A percentile compares a stretch with the other conserved stretches of the same genome.
Evolutionary conservation across 352 stramenopile species (phyloP).

Genomic region (Globisporangium yorkense): DNA sequence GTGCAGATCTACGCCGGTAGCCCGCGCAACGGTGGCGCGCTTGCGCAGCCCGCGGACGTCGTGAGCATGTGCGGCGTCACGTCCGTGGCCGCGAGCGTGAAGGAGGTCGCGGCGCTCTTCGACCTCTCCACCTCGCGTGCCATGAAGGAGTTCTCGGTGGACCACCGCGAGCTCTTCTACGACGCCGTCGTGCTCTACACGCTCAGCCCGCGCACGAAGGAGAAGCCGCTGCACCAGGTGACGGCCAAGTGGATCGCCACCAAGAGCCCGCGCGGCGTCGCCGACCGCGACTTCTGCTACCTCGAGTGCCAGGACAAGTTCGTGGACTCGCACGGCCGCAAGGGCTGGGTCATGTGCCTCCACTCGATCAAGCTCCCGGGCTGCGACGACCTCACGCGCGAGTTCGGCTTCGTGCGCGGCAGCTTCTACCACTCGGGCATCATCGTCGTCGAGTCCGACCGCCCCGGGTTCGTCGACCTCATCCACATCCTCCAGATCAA

Average conservation of each 20-base stretch:
- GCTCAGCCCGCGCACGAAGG: constrained; percentile 51
- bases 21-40: constrained; percentile 21
- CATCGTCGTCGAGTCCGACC: constrained; percentile 74
- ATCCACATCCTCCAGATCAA: constrained; percentile 83
- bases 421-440: constrained; percentile 84
- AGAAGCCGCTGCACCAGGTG: constrained; percentile 78
- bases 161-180: constrained; percentile 61
- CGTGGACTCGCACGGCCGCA: constrained; percentile 67
- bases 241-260: constrained; percentile 79
- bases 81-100: constrained; percentile 56
- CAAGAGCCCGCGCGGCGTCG: constrained; percentile 45
- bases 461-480: constrained; percentile 66
- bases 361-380: constrained; percentile 81
- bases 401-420: constrained; percentile 70
- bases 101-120: constrained; percentile 72
- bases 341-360: constrained; percentile 79
- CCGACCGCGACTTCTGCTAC: constrained; percentile 73
- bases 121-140: constrained; percentile 49
- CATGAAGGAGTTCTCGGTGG: constrained; percentile 65
- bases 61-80: constrained; percentile 79
- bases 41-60: constrained; percentile 20
- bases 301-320: constrained; percentile 87
- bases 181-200: constrained; percentile 70
- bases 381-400: constrained; percentile 65
- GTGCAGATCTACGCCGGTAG: constrained; percentile 74